Base-by-base conservation (phyloP, 164 flowering plant genomes). In the Liquidambar formosana region DNA sequence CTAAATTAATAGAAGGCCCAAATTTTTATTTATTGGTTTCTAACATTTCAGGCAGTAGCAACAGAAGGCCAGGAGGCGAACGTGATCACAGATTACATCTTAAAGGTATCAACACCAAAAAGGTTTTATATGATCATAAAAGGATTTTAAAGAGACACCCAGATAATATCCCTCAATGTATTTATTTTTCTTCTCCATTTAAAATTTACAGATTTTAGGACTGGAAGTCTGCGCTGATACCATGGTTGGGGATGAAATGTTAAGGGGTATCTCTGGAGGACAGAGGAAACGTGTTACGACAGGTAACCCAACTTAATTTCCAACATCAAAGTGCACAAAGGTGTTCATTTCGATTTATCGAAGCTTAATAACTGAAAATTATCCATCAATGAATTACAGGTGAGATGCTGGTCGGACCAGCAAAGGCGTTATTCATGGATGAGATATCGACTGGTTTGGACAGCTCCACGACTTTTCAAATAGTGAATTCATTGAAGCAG, bases 361-460 rank as follows among this genome's bases (percentile, higher is more conserved):
- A 33, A 33, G 41, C 2, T 33, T 33, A 33, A 33, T 33, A 33
- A 33, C 2, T 33, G 41, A 33, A 33, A 33, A 33, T 33, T 33
- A 2, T 33, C 41, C 6, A 6, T 33, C 41, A 6, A 33, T 33
- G 41, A 33, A 2, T 33, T 14, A 8, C 25, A 88, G 94, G 95
- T 38, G 97, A 92, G 72, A 90, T 90, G 93, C 71, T 92, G 53
- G 97, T 92, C 43, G 95, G 93, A 66, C 97, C 93, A 1, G 77
- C 92, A 56, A 84, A 73, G 45, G 89, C 83, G 10, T 71, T 92
- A 45, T 86, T 92, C 74, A 92, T 92, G 97, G 97, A 92, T 61
- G 96, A 90, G 77, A 92, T 92, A 74, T 92, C 97, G 0, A 92
- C 92, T 9, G 97, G 97, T 43, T 71, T 92, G 60, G 96, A 92